Evolutionary conservation across 192 early-diverging fungal genomes (phyloP), one percentile per base, ranked within the genome.

Genomic region (Backusella mclennaniae): DNA sequence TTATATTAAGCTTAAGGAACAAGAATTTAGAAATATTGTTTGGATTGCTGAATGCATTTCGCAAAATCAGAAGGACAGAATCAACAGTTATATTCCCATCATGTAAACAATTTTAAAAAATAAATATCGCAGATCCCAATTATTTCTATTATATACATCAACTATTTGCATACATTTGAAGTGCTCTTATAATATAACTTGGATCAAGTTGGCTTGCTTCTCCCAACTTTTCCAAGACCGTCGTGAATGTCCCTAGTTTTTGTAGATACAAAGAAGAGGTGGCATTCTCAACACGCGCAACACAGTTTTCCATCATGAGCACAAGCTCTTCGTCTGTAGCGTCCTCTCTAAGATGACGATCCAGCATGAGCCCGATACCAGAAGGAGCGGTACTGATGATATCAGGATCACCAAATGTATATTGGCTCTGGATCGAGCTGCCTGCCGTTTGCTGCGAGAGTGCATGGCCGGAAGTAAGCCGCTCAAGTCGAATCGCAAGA

Each of bases 1-100:
- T 38, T 99, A 92, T 89, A 84, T 99, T 69, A 94, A 96, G 82
- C 86, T 99, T 73, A 97, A 96, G 88, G 98, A 99, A 85, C 98
- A 99, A 75, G 97, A 99, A 85, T 95, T 99, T 73, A 89, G 98
- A 46, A 99, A 99, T 82, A 95, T 99, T 85, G 92, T 97, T 41
- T 99, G 96, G 97, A 97, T 99, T 80, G 94, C 96, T 36, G 97
- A 99, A 86, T 98, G 97, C 83, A 98, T 99, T 81, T 93, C 95
- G n/a, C 97, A 97, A 86, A 91, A 95, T 74, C 96, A 98, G 80
- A 97, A 96, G 87, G 96, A 97, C 73, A 89, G 94, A 79, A 95
- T 99, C 85, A 92, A 89, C 84, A 95, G 93, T 83, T 99, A 97
- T 85, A 98, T 97, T 52, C 84, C 94, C 42, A 71, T 78, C 15